Percentiles rank a stretch among this genome's conserved stretches.
Evolutionary conservation across 805 yeast species (phyloP).

Genomic region (Wickerhamiella domercqiae): DNA sequence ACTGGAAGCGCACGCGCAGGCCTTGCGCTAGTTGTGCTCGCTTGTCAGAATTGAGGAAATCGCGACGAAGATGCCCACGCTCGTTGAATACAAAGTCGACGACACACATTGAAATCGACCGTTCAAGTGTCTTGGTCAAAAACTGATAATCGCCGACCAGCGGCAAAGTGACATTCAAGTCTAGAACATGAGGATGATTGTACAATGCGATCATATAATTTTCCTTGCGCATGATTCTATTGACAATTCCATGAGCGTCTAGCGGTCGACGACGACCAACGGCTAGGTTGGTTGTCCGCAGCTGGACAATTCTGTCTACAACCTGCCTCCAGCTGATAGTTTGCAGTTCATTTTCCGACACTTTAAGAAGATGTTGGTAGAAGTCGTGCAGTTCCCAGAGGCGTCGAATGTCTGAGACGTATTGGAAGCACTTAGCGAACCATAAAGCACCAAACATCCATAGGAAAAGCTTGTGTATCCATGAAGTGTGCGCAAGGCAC

Average conservation of each 20-base stretch:
- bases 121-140: slow-evolving; percentile 77
- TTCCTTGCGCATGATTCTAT: slow-evolving; percentile 88
- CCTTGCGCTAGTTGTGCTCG: slow-evolving; percentile 53
- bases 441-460: slow-evolving; percentile 40
- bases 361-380: slow-evolving; percentile 52
- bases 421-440: slow-evolving; percentile 27
- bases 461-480: slow-evolving; percentile 40
- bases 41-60: slow-evolving; percentile 55
- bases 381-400: slow-evolving; percentile 63
- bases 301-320: slow-evolving; percentile 53
- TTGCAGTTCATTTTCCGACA: slow-evolving; percentile 70
- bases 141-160: slow-evolving; percentile 27
- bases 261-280: slow-evolving; percentile 36
- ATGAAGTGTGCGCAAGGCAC: slow-evolving; percentile 35
- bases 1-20: slow-evolving; percentile 59
- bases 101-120: slow-evolving; percentile 83
- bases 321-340: slow-evolving; percentile 88
- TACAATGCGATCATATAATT: slow-evolving; percentile 84
- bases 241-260: slow-evolving; percentile 89
- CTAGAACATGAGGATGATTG: slow-evolving; percentile 52
- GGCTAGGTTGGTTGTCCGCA: slow-evolving; percentile 36
- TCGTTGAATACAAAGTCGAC: slow-evolving; percentile 73
- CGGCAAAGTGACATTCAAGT: slow-evolving; percentile 45
- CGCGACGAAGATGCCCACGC: slow-evolving; percentile 64
- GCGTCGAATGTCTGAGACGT: slow-evolving; percentile 47